Evolutionary conservation across 768 basidiomycete species (phyloP), one percentile per base, ranked within the genome.

Genomic region (Auricularia sp.): DNA sequence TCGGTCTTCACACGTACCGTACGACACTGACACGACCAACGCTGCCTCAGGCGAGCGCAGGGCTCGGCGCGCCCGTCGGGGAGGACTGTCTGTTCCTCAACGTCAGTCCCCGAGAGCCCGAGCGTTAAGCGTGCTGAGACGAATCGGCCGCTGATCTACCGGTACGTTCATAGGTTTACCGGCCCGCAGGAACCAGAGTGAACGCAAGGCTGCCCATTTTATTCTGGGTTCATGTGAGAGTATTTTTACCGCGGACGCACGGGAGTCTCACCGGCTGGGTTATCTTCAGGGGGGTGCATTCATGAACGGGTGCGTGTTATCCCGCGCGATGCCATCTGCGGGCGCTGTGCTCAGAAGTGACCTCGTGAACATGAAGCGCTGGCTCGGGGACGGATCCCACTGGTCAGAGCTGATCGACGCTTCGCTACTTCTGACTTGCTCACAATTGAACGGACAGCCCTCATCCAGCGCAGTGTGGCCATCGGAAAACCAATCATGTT

Each of bases 81-180:
- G 85, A 86, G 70, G 80, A 85, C 64, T 86, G 85, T 65, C 69
- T 86, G n/a, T 76, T 73, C 54, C 72, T 86, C 56, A 85, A 86
- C 67, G 85, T 80, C 62, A 14, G 76, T 65, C 18, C 59, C 58
- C 18, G 29, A 56, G n/a, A 51, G 47, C 18, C 14, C 62, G 33
- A n/a, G 10, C 3, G 24, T 8, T 10, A 3, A 10, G 29, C 21
- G 39, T 35, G 63, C n/a, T 8, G 33, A 24, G 13, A 42, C 6
- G 10, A 51, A 65, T 3, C 63, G 39, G 14, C 47, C 56, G 63
- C 18, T 36, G 18, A 29, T 14, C 13, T 51, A 3, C n/a, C 39
- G 24, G 45, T 45, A 5, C 33, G 7, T 42, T 3, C 8, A 11
- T 54, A 76, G 75, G 67, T 75, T 16, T 75, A 71, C 70, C 67